Conservation (phyloP, 768 basidiomycete genomes). For the Tricholoma saponaceum region DNA sequence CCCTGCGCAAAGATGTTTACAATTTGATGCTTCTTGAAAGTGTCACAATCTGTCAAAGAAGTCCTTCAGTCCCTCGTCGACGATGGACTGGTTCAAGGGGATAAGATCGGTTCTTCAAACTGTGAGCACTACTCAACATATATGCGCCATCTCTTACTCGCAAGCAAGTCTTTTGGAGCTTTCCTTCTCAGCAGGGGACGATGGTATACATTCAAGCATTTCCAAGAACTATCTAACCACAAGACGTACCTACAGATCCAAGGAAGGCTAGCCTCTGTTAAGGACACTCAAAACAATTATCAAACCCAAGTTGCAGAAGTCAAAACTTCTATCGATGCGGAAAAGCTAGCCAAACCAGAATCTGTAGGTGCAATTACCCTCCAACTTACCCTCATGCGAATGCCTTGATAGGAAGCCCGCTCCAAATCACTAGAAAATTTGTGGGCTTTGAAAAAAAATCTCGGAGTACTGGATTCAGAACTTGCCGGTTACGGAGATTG, state of each 20-base stretch:
- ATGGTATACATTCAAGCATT: constrained; percentile 40
- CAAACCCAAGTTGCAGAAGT: constrained; percentile 50
- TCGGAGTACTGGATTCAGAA: constrained; percentile 57
- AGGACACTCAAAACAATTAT: constrained; percentile 39
- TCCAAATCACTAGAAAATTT: constrained; percentile 48
- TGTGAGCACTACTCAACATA: constrained; percentile 46
- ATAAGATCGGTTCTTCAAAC: constrained; percentile 94
- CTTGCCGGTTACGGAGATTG: constrained; percentile 77
- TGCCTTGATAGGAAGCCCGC: constrained; percentile 49
- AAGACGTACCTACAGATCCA: constrained; percentile 43
- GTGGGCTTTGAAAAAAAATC: constrained; percentile 41
- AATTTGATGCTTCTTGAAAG: constrained; percentile 30
- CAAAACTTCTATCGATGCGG: constrained; percentile 41
- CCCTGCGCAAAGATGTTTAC: not conserved
- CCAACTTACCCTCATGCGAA: not conserved
- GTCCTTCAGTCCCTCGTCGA: constrained; percentile 84
- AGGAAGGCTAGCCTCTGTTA: constrained; percentile 46
- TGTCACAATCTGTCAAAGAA: constrained; percentile 90
- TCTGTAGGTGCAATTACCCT: constrained; percentile 40
- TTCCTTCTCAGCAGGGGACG: constrained; percentile 84
- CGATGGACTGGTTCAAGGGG: constrained; percentile 79
- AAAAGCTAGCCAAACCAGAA: constrained; percentile 50
- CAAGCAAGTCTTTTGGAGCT: constrained; percentile 86
- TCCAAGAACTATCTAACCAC: not conserved
- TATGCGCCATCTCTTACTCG: constrained; percentile 15